A percentile compares a stretch with the other conserved stretches of the same genome.
These are phyloP conservation scores for Microglena sp. DNA, from an alignment of 139 green algal genomes.

Conservation along the genomic window DNA sequence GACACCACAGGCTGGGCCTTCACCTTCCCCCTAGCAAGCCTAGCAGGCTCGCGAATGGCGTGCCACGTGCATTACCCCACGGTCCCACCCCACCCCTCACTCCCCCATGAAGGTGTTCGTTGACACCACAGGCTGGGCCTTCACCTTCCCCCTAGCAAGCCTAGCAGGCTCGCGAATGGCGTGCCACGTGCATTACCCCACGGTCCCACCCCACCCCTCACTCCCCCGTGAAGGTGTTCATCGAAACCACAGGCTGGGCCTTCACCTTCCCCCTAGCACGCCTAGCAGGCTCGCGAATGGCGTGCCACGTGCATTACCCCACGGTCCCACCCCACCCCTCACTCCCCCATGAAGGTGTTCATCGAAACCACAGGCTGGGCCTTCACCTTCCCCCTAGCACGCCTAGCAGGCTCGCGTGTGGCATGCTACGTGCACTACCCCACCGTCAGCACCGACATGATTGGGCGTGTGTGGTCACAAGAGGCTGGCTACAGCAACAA, in stretches of 20 bases:
- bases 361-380: conserved; percentile 92
- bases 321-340: too few relatives aligned
- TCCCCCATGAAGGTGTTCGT: conserved; percentile 83
- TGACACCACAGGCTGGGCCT: conserved; percentile 90
- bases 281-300: conserved; percentile 51
- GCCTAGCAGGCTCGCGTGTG: conserved; percentile 53
- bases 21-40: conserved; percentile 67
- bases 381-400: conserved; percentile 77
- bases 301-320: too few relatives aligned
- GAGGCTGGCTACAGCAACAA: conserved; percentile 68
- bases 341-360: conserved; percentile 78
- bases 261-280: conserved; percentile 79
- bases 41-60: conserved; percentile 52
- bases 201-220: too few relatives aligned
- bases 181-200: too few relatives aligned
- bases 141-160: conserved; percentile 73
- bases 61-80: too few relatives aligned
- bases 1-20: conserved; percentile 93
- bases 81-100: too few relatives aligned
- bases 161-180: conserved; percentile 53
- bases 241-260: conserved; percentile 91
- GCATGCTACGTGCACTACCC: conserved; percentile 91
- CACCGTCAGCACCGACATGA: conserved; percentile 87
- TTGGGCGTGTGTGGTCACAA: conserved; percentile 46
- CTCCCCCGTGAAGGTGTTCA: too few relatives aligned